Base-by-base conservation (phyloP, 228 moss, liverwort and hornwort genomes). In the Sphagnum magellanicum region DNA sequence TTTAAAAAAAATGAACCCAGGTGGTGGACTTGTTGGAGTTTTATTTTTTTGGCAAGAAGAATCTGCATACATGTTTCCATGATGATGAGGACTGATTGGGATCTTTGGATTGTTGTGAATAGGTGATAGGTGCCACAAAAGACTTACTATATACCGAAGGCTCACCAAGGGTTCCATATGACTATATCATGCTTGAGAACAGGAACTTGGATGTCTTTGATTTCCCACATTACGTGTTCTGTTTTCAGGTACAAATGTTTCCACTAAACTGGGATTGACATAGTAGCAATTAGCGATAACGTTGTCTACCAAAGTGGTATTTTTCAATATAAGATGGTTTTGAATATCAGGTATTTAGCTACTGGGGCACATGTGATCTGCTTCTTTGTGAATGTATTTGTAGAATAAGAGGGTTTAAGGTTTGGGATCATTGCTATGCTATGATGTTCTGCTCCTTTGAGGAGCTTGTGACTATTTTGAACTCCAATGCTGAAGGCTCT, bases 81-180 rank as follows among this genome's bases (percentile, higher is more conserved):
- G 32, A 32, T 32, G 32, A 32, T 32, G 32, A 32, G 32, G 32
- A 32, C 32, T 32, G 32, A 32, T 32, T 32, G 32, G 32, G 32
- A 32, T 32, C 32, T 32, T 32, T 32, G 32, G 32, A 32, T 32
- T 32, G 32, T 64, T 51, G 6, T 65, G 67, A 74, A 64, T 64
- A 98, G n/a, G n/a, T n/a, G n/a, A n/a, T n/a, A n/a, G 97, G 94
- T 98, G 50, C 17, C 17, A 17, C 17, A 0, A 17, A 17, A 17
- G 17, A 0, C 17, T 17, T 17, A 17, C 17, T 17, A 17, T 17
- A 17, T 17, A 17, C 17, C 17, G 17, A 17, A 17, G 17, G 17
- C 17, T 17, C 17, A 17, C 17, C 0, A 17, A 17, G 17, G 17
- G 0, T 17, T 17, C 17, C 17, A 17, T 17, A 17, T 17, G 17